Evolutionary conservation across 2,329 filamentous ascomycete species (phyloP), one percentile per base, ranked within the genome.

Genomic region (Mariannaea elegans): DNA sequence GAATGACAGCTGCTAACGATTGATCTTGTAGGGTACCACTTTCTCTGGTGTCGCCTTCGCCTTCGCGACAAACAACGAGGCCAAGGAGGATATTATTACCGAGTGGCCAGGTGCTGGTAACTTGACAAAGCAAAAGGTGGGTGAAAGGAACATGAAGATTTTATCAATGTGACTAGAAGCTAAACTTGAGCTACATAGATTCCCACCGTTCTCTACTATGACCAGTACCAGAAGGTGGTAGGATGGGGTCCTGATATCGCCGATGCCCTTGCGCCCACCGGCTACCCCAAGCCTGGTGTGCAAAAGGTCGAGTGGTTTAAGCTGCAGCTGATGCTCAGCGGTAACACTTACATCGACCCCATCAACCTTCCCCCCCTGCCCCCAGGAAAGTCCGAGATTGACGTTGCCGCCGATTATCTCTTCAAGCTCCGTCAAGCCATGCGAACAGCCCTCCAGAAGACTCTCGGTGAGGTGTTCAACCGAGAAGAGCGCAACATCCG

Each of bases 291-390:
- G 82, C 92, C 92, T 31, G 94, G 94, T 65, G 94, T 99, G 69
- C 95, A 98, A 79, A 98, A 98, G 82, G 94, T 98, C 21, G 95
- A 98, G 81, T 99, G 95, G 95, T 98, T 99, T 86, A 98, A 98
- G 84, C 86, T 99, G 68, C 95, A 99, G 81, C 88, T 99, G 57
- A 98, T 98, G 95, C 86, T 97, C 64, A 97, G 93, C 61, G 95
- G 95, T 65, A 98, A 98, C 84, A 98, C 95, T 42, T 98, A 98
- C 78, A 98, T 98, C 75, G 95, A 98, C 77, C 95, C 95, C 63
- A 98, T 98, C 82, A 98, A 98, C 85, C 87, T 99, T 67, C 95
- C 95, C 46, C 95, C 95, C 65, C 91, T 98, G 76, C 95, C 95
- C 46, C 94, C 94, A 44, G 95, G 95, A 78, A 98, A 98, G 83